Conservation (phyloP, 2,329 filamentous ascomycete species). For the Sporothrix euskadiensis region DNA sequence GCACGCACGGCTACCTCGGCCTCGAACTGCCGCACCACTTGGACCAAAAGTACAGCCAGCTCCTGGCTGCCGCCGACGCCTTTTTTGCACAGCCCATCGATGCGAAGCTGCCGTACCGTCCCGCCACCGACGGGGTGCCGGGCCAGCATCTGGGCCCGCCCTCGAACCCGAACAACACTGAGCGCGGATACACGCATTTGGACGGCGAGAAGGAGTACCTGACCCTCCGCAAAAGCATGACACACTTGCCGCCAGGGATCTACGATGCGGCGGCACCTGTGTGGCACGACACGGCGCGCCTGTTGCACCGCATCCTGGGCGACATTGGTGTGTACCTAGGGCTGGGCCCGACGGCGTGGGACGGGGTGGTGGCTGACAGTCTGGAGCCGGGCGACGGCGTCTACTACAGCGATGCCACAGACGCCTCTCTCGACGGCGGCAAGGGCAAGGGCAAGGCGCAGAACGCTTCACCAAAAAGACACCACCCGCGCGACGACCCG, state of each 20-base stretch:
- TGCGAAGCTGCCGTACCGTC: constrained; percentile 28
- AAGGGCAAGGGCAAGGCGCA: background rate
- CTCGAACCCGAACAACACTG: constrained; percentile 26
- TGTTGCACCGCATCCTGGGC: constrained; percentile 34
- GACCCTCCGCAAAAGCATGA: constrained; percentile 32
- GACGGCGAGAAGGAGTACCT: constrained; percentile 34
- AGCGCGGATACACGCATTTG: constrained; percentile 31
- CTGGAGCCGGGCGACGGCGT: constrained; percentile 25
- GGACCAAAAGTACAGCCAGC: constrained; percentile 12
- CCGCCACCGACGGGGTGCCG: constrained; percentile 9
- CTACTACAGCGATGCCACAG: background rate
- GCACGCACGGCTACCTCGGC: constrained; percentile 32
- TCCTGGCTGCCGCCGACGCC: constrained; percentile 26
- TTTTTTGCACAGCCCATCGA: constrained; percentile 31
- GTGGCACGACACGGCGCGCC: constrained; percentile 33
- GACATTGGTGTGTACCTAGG: constrained; percentile 31
- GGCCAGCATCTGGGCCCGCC: constrained; percentile 23
- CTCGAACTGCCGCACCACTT: constrained; percentile 30
- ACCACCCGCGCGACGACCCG: constrained; percentile 30
- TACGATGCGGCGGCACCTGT: constrained; percentile 19
- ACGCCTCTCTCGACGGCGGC: background rate
- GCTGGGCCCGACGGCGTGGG: constrained; percentile 30
- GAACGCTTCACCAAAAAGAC: background rate
- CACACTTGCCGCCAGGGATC: constrained; percentile 27
- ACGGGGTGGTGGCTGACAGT: constrained; percentile 30